phyloP scores from a whole-genome alignment of 768 basidiomycete genomes.

The Boletus subparvulus region DNA sequence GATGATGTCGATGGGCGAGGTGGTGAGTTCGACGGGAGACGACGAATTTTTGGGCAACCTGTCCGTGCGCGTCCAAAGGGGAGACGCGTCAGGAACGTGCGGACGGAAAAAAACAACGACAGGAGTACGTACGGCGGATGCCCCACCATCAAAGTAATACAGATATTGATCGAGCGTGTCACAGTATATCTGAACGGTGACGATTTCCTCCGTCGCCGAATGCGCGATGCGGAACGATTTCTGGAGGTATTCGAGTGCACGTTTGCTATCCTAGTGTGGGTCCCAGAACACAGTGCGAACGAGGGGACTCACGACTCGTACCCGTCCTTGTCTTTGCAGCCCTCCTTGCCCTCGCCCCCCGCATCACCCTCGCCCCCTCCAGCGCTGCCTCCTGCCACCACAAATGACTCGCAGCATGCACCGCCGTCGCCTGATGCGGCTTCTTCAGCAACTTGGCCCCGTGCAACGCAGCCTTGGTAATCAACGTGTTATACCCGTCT shows the following conservation, averaged over 20 bases:
- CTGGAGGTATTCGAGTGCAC: slow-evolving; percentile 95
- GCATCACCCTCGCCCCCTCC: slow-evolving; percentile 41
- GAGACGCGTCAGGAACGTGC: not conserved
- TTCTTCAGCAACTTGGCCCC: slow-evolving; percentile 97
- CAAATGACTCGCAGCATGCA: slow-evolving; percentile 91
- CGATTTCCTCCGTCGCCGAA: slow-evolving; percentile 94
- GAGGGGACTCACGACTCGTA: slow-evolving; percentile 49
- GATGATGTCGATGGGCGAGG: slow-evolving; percentile 90
- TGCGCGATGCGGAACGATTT: slow-evolving; percentile 96
- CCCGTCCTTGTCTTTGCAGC: slow-evolving; percentile 37
- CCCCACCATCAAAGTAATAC: slow-evolving; percentile 92
- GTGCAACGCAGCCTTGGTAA: slow-evolving; percentile 98
- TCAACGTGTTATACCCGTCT: slow-evolving; percentile 96
- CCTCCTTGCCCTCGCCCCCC: slow-evolving; percentile 22
- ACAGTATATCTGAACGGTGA: slow-evolving; percentile 93
- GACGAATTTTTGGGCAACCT: slow-evolving; percentile 95
- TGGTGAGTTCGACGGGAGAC: slow-evolving; percentile 94
- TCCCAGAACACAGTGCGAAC: slow-evolving; percentile 28
- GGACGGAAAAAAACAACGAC: too few relatives aligned
- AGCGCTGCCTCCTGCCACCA: slow-evolving; percentile 87
- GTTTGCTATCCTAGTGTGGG: slow-evolving; percentile 92
- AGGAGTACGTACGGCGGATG: slow-evolving; percentile 70
- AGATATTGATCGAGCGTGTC: slow-evolving; percentile 95
- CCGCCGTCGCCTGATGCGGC: slow-evolving; percentile 95
- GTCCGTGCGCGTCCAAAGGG: too few relatives aligned